Conservation (phyloP, 306 rosid species). For the Hylodesmum podocarpum region DNA sequence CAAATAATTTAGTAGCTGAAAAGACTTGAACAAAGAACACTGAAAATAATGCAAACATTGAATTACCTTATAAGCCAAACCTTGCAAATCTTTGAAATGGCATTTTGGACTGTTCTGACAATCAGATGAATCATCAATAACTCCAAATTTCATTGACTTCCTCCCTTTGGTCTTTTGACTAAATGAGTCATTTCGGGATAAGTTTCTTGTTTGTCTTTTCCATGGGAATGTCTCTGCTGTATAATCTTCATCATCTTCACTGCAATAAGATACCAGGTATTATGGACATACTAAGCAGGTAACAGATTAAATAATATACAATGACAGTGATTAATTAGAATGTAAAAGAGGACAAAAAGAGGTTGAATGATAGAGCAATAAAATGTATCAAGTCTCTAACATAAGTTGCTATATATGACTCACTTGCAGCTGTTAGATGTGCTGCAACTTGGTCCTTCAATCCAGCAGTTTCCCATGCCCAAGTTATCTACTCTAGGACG, state of each 20-base stretch:
- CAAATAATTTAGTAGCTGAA: not conserved
- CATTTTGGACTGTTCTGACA: slow-evolving; percentile 38
- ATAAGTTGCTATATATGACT: slow-evolving; percentile 23
- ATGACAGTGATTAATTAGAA: not conserved
- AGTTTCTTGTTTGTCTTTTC: slow-evolving; percentile 63
- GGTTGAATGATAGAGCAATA: not conserved
- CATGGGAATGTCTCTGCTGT: slow-evolving; percentile 64
- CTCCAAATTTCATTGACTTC: slow-evolving; percentile 40
- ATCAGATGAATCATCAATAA: slow-evolving; percentile 50
- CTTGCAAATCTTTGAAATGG: slow-evolving; percentile 30
- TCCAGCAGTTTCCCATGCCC: slow-evolving; percentile 75
- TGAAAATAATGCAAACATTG: not conserved
- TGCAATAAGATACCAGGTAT: slow-evolving; percentile 36
- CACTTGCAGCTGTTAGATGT: slow-evolving; percentile 76
- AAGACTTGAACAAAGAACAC: not conserved
- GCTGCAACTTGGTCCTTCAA: slow-evolving; percentile 76
- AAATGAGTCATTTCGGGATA: slow-evolving; percentile 42
- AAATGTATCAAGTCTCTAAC: not conserved
- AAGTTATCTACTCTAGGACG: slow-evolving; percentile 62
- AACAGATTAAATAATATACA: not conserved
- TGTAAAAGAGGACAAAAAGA: not conserved
- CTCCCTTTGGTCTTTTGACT: slow-evolving; percentile 45
- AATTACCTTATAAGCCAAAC: slow-evolving; percentile 56
- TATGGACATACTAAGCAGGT: not conserved
- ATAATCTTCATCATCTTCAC: slow-evolving; percentile 60